These are phyloP conservation scores for Trametes villosa DNA, from an alignment of 768 basidiomycete species.

Conservation along the genomic window DNA sequence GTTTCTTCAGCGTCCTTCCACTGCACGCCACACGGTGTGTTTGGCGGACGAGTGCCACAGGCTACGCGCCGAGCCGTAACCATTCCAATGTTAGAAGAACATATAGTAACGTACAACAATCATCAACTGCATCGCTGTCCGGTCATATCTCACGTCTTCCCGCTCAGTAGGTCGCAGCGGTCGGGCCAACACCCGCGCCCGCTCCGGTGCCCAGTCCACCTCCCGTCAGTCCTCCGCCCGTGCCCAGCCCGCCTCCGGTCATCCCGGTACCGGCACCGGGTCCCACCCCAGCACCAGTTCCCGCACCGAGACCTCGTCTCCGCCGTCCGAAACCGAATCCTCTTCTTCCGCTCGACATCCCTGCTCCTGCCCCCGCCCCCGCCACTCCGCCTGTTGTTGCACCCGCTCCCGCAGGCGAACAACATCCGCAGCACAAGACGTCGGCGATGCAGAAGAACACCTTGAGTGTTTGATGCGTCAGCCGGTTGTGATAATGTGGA, in stretches of 20 bases:
- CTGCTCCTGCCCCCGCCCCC: constrained; percentile 8
- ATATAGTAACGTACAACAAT: too few relatives aligned
- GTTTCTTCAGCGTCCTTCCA: too few relatives aligned
- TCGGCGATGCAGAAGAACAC: constrained; percentile 10
- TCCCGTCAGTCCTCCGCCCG: not conserved
- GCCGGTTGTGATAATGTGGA: too few relatives aligned
- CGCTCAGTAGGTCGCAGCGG: constrained; percentile 5
- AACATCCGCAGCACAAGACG: constrained; percentile 17
- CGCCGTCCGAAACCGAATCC: constrained; percentile 11
- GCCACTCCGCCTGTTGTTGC: constrained; percentile 1
- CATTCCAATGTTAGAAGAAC: too few relatives aligned
- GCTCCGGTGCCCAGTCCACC: constrained; percentile 6
- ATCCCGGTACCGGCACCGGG: constrained; percentile 2
- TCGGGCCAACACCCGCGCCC: not conserved
- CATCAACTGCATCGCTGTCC: too few relatives aligned
- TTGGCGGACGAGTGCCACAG: too few relatives aligned
- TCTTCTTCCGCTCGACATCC: constrained; percentile 14
- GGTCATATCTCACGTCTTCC: not conserved
- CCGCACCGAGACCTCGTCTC: not conserved
- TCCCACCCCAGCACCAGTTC: not conserved
- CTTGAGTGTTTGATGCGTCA: not conserved
- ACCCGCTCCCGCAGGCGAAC: not conserved
- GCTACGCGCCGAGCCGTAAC: too few relatives aligned
- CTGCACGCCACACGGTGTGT: too few relatives aligned
- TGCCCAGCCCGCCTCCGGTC: not conserved